These are phyloP conservation scores for Drechslerella coelobrocha DNA, from an alignment of 2,329 filamentous ascomycete genomes.

Conservation along the genomic window DNA sequence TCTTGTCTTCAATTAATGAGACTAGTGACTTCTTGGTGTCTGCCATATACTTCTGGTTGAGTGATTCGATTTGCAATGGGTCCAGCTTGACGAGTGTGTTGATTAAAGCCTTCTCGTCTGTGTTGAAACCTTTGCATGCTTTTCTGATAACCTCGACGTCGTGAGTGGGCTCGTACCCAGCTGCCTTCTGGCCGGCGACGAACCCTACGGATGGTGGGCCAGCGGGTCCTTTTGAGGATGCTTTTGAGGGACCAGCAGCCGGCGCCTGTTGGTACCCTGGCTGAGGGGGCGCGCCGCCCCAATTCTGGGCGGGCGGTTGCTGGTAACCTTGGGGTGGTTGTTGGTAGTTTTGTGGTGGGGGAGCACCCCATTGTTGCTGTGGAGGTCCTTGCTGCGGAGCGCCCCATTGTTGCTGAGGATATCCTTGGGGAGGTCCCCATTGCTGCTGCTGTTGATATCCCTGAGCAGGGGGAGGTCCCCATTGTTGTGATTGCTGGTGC, in stretches of 20 bases:
- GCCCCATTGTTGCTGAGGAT: slow-evolving; percentile 16
- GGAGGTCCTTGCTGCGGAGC: slow-evolving; percentile 20
- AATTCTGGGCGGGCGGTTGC: slow-evolving; percentile 56
- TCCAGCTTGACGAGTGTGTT: slow-evolving; percentile 69
- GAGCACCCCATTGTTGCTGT: slow-evolving; percentile 10
- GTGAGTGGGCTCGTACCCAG: slow-evolving; percentile 65
- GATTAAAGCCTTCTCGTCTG: slow-evolving; percentile 81
- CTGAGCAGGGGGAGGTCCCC: slow-evolving; percentile 20
- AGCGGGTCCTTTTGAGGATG: slow-evolving; percentile 56
- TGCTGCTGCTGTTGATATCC: slow-evolving; percentile 16
- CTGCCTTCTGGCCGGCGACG: slow-evolving; percentile 28
- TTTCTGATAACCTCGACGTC: slow-evolving; percentile 76
- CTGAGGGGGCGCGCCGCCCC: slow-evolving; percentile 55
- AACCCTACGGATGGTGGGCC: slow-evolving; percentile 53
- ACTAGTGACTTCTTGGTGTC: slow-evolving; percentile 72
- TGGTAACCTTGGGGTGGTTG: slow-evolving; percentile 34
- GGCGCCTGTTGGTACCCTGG: slow-evolving; percentile 56
- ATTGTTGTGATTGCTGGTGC: slow-evolving; percentile 24
- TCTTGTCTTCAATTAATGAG: slow-evolving; percentile 78
- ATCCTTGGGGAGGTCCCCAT: slow-evolving; percentile 13
- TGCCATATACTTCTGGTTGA: slow-evolving; percentile 72
- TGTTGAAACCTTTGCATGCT: slow-evolving; percentile 94
- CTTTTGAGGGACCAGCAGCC: slow-evolving; percentile 55
- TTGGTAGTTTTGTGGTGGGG: slow-evolving; percentile 55
- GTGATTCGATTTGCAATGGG: slow-evolving; percentile 76